Percentiles rank a stretch among this genome's conserved stretches.
Conservation (phyloP, 306 rosid species). For the Quercus wislizeni region DNA sequence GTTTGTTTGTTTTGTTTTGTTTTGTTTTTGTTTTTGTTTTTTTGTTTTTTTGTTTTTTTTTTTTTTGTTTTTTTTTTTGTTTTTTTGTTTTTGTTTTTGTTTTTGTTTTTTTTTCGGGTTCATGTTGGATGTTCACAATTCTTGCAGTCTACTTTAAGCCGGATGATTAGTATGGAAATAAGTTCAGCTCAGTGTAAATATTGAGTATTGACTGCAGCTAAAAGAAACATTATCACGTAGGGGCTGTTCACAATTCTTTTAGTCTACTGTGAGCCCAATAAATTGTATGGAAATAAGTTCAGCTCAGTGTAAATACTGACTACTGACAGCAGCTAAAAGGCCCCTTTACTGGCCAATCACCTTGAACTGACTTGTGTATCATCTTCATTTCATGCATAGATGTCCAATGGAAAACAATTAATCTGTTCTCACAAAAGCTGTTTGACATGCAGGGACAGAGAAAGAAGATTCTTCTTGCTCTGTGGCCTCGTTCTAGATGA, state of each 20-base stretch:
- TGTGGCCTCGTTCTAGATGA: conserved; percentile 27
- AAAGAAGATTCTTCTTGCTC: conserved; percentile 60
- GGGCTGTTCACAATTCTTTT: neutral
- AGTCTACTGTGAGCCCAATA: neutral
- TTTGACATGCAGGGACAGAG: conserved; percentile 61
- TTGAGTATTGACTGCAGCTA: no score
- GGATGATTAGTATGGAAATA: neutral
- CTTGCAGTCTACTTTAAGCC: no score
- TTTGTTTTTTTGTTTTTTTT: no score
- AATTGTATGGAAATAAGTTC: neutral
- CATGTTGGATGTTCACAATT: neutral
- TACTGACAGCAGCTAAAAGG: neutral
- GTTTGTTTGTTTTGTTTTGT: no score
- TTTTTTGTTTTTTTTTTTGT: no score
- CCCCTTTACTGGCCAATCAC: neutral
- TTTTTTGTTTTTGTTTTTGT: no score
- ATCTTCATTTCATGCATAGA: no score
- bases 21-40: no score
- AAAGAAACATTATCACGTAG: no score
- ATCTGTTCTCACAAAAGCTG: conserved; percentile 3
- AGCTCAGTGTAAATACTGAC: neutral
- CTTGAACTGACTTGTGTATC: neutral
- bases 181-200: neutral
- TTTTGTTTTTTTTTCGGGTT: neutral
- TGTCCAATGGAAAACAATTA: neutral